phyloP scores from a whole-genome alignment of 129 eudicot species.

The Pulicaria dysenterica region DNA sequence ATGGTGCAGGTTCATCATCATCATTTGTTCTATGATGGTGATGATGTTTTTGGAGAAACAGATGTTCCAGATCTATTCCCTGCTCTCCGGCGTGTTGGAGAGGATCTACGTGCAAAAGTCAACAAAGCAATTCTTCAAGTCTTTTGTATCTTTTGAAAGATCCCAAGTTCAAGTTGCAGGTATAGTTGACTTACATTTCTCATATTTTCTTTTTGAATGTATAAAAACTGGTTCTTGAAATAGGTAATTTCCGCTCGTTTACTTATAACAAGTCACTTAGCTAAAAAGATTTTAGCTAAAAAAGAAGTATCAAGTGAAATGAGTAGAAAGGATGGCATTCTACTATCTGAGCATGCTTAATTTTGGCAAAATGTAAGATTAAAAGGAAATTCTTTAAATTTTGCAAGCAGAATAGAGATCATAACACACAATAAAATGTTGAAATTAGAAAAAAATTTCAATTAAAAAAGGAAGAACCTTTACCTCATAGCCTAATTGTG shows the following conservation, averaged over 20 bases:
- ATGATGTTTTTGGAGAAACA: slow-evolving; percentile 20
- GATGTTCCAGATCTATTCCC: slow-evolving; percentile 3
- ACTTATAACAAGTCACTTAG: too few species aligned
- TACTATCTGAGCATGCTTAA: neutral
- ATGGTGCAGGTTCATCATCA: slow-evolving; percentile 4
- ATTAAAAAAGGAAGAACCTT: neutral
- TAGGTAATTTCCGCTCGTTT: too few species aligned
- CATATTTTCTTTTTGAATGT: neutral
- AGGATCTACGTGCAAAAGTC: slow-evolving; percentile 35
- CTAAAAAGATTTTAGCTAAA: too few species aligned
- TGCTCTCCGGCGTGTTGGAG: slow-evolving; percentile 31
- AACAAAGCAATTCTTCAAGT: slow-evolving; percentile 9
- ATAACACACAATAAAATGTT: neutral
- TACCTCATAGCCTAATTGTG: slow-evolving; percentile 10
- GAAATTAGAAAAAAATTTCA: neutral
- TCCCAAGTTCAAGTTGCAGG: slow-evolving; percentile 24
- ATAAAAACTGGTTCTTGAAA: neutral
- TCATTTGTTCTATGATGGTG: too few species aligned
- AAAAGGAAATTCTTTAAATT: neutral
- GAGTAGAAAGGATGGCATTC: too few species aligned
- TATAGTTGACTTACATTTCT: slow-evolving; percentile 25
- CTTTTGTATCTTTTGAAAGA: slow-evolving; percentile 14
- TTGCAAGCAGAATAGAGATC: neutral
- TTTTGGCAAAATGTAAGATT: neutral
- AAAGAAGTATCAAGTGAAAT: too few species aligned